A percentile compares a stretch with the other conserved stretches of the same genome.
phyloP scores from a whole-genome alignment of 2,329 filamentous ascomycete species.

The Botrytis tulipae region DNA sequence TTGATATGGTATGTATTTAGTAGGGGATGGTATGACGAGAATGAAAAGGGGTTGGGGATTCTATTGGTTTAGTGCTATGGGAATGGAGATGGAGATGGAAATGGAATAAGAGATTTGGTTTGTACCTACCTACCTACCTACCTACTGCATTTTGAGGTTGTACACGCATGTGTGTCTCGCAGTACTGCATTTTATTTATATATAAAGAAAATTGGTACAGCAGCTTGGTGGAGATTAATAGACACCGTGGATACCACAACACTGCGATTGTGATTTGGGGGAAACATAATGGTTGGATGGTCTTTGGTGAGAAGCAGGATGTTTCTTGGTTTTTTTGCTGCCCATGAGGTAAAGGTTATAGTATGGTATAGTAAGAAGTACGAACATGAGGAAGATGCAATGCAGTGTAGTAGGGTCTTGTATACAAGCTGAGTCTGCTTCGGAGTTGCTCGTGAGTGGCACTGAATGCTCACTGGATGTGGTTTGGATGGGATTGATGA shows the following conservation, averaged over 20 bases:
- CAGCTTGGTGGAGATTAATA: background rate
- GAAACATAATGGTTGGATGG: background rate
- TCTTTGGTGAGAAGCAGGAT: fast-evolving
- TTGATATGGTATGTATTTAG: background rate
- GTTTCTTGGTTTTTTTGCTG: background rate
- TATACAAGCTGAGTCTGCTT: background rate
- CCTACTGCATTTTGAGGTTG: background rate
- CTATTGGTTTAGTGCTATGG: background rate
- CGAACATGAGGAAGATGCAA: background rate
- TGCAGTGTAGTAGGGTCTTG: background rate
- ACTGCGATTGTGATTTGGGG: background rate
- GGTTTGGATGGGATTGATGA: background rate
- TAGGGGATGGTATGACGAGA: background rate
- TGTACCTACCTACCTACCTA: background rate
- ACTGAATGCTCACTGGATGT: background rate
- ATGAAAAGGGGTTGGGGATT: too few relatives aligned
- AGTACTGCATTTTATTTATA: background rate
- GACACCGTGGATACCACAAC: background rate
- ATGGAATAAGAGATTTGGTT: background rate
- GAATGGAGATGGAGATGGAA: too few relatives aligned
- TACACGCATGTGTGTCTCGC: background rate
- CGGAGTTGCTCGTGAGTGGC: background rate
- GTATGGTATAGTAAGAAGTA: background rate
- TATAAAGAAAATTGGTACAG: too few relatives aligned
- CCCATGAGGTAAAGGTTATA: background rate